Conservation (phyloP, 2,329 filamentous ascomycete genomes). For the Cladosporium austrohemisphaericum region DNA sequence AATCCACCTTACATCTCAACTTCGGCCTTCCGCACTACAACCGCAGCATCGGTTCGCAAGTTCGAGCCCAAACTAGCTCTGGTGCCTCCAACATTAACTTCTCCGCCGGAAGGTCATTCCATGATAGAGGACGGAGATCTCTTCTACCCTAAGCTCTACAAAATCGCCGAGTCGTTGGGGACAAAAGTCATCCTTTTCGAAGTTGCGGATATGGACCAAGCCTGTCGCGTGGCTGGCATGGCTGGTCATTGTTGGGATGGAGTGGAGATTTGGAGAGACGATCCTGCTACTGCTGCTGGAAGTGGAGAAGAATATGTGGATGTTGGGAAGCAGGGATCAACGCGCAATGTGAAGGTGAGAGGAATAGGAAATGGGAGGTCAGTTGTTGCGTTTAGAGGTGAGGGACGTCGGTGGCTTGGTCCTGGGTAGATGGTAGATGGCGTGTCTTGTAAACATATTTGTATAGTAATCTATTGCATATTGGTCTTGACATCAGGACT, state of each 20-base stretch:
- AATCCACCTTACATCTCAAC: conserved; percentile 91
- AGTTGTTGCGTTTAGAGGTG: conserved; percentile 40
- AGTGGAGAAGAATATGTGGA: conserved; percentile 29
- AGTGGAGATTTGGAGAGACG: conserved; percentile 71
- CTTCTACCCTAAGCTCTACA: conserved; percentile 66
- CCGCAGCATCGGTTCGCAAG: conserved; percentile 69
- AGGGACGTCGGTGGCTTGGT: conserved; percentile 17
- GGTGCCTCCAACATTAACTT: conserved; percentile 54
- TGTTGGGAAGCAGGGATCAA: background rate
- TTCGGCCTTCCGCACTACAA: conserved; percentile 58
- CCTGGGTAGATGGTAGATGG: background rate
- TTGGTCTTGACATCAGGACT: too few relatives aligned
- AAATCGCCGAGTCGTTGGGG: conserved; percentile 48
- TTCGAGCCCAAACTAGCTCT: conserved; percentile 80
- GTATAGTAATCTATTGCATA: too few relatives aligned
- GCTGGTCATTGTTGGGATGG: conserved; percentile 31
- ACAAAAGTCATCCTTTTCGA: conserved; percentile 64
- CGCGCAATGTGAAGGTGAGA: conserved; percentile 28
- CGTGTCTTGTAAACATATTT: too few relatives aligned
- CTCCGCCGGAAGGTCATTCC: conserved; percentile 25
- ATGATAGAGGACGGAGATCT: conserved; percentile 42
- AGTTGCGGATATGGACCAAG: conserved; percentile 67
- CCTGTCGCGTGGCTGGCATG: conserved; percentile 57
- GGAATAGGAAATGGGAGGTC: conserved; percentile 43
- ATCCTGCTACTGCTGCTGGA: conserved; percentile 53